A percentile compares a stretch with the other conserved stretches of the same genome.
Conservation (phyloP, 768 basidiomycete genomes). For the Lentinula guzmanii region DNA sequence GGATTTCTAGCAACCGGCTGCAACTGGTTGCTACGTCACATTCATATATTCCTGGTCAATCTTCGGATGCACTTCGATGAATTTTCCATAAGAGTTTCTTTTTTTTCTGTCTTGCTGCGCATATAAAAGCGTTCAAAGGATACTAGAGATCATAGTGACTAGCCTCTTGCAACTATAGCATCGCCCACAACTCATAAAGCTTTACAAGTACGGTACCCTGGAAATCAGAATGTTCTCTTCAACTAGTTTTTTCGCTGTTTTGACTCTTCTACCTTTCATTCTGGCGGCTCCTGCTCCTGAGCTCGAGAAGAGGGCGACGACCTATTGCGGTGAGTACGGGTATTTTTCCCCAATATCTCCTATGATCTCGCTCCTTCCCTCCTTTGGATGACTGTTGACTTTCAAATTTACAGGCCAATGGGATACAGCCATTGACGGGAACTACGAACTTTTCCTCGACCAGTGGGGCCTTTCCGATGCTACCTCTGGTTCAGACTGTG, state of each 20-base stretch:
- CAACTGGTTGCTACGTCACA: not conserved
- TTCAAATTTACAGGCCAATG: conserved; percentile 36
- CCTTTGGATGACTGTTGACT: not conserved
- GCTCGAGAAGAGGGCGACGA: conserved; percentile 33
- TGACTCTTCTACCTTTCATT: conserved; percentile 10
- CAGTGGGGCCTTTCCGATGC: conserved; percentile 33
- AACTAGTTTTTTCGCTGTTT: conserved; percentile 20
- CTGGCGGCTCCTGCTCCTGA: conserved; percentile 12
- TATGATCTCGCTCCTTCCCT: not conserved
- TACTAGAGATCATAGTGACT: not conserved
- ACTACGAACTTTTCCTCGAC: conserved; percentile 45
- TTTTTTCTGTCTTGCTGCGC: not conserved
- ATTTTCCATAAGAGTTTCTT: not conserved
- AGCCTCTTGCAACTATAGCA: not conserved
- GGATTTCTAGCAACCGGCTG: not conserved
- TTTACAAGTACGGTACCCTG: not conserved
- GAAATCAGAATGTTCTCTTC: conserved; percentile 8
- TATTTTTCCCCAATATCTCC: not conserved
- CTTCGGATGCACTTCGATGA: not conserved
- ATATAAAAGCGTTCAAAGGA: not conserved
- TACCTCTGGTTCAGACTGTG: conserved; percentile 33
- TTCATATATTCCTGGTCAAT: not conserved
- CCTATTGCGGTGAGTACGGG: not conserved
- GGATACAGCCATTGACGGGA: conserved; percentile 38
- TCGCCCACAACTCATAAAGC: not conserved